Conservation (phyloP, 306 rosid species). For the Citrullus amarus region DNA sequence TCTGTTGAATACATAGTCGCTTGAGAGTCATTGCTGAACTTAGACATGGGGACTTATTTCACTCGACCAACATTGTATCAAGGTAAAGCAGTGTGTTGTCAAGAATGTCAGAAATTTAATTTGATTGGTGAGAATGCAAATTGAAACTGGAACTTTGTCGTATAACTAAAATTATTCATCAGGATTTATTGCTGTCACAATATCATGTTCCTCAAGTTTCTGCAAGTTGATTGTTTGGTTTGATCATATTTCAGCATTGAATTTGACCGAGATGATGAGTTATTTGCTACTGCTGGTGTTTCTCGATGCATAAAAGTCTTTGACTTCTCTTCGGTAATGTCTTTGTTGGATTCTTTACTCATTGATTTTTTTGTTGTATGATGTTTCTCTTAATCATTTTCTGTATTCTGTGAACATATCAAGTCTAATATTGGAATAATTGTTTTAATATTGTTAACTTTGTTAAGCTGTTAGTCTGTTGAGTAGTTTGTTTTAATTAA, state of each 20-base stretch:
- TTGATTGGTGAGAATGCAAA: neutral
- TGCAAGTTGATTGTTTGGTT: conserved; percentile 17
- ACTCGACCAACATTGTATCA: conserved; percentile 90
- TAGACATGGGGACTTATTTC: conserved; percentile 79
- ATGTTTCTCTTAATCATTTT: neutral
- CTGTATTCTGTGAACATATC: neutral
- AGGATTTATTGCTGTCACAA: neutral
- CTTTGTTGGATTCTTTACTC: conserved; percentile 9
- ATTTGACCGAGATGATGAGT: conserved; percentile 85
- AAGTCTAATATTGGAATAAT: neutral
- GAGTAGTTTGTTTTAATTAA: too few species aligned
- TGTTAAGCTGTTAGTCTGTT: too few species aligned
- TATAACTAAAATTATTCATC: neutral
- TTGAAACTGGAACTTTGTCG: neutral
- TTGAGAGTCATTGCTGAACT: conserved; percentile 92
- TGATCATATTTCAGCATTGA: conserved; percentile 67
- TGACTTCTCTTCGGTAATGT: conserved; percentile 74
- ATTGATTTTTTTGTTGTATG: neutral
- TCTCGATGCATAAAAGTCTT: conserved; percentile 91
- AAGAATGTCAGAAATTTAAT: neutral
- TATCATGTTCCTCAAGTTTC: conserved; percentile 1
- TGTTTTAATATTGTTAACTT: too few species aligned
- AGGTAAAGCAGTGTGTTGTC: conserved; percentile 42
- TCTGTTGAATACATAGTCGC: conserved; percentile 51
- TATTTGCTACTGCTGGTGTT: conserved; percentile 97